These are phyloP conservation scores for Ceratonia siliqua DNA, from an alignment of 306 rosid species.

Conservation along the genomic window DNA sequence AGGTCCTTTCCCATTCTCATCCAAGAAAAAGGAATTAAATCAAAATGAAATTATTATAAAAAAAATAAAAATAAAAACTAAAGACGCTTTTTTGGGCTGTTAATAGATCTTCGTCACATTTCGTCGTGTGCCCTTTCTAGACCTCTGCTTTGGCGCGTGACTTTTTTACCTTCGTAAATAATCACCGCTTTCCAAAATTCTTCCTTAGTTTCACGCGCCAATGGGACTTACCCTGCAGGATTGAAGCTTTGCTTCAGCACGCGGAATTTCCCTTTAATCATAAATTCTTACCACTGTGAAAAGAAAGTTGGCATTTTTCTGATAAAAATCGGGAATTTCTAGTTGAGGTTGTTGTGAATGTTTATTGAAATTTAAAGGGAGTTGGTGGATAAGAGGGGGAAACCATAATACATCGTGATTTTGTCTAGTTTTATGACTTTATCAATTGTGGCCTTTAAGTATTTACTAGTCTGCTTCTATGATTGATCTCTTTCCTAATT, in stretches of 20 bases:
- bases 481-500: conserved; percentile 31
- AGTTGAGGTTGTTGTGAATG: conserved; percentile 41
- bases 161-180: not conserved
- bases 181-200: not conserved
- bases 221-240: not conserved
- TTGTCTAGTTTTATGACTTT: conserved; percentile 30
- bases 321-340: conserved; percentile 16
- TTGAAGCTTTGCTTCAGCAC: conserved; percentile 1
- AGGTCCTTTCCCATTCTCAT: conserved; percentile 22
- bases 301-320: not conserved
- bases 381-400: conserved; percentile 30
- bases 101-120: conserved; percentile 8
- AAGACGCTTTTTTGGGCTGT: conserved; percentile 22
- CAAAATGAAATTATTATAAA: not conserved
- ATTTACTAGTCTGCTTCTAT: not conserved
- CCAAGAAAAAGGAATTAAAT: not conserved
- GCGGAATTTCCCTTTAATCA: conserved; percentile 26
- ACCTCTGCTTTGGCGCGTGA: not conserved
- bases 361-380: conserved; percentile 35
- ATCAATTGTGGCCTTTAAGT: conserved; percentile 14
- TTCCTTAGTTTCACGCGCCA: conserved; percentile 28
- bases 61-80: not conserved
- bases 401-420: conserved; percentile 17
- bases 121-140: conserved; percentile 1
- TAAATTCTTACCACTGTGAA: not conserved